These are phyloP conservation scores for Coriolopsis trogii DNA, from an alignment of 1,284 basidiomycete genomes.

Conservation along the genomic window DNA sequence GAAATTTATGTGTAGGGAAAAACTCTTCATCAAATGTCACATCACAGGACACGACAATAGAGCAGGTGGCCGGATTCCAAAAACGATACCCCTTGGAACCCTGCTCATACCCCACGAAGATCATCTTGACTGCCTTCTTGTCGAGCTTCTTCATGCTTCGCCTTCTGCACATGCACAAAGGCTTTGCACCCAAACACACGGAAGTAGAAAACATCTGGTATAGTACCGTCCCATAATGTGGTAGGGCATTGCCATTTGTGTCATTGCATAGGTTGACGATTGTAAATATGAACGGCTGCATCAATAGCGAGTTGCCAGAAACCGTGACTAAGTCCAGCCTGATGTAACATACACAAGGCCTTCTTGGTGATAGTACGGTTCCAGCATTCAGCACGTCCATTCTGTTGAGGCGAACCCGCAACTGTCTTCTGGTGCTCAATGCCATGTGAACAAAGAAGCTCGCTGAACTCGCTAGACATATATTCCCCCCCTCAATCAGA, in stretches of 20 bases:
- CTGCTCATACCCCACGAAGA: conserved; percentile 12
- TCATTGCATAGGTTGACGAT: conserved; percentile 1
- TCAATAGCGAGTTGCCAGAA: conserved; percentile 1
- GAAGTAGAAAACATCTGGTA: conserved; percentile 17
- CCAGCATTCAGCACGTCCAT: conserved; percentile 17
- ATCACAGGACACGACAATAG: conserved; percentile 8
- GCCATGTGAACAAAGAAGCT: background rate
- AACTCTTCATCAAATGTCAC: conserved; percentile 11
- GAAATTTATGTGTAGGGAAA: background rate
- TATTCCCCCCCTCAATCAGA: conserved; percentile 10
- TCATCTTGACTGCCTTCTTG: conserved; percentile 13
- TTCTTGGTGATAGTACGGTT: conserved; percentile 16
- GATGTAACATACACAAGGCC: conserved; percentile 13
- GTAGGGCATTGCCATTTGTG: conserved; percentile 14
- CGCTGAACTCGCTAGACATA: background rate
- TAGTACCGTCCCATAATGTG: conserved; percentile 2
- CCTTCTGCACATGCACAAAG: conserved; percentile 4
- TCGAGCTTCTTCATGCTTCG: conserved; percentile 3
- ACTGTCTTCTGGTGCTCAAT: conserved; percentile 1
- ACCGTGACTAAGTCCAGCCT: conserved; percentile 4
- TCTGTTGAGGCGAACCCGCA: conserved; percentile 13
- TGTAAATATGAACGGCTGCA: conserved; percentile 4
- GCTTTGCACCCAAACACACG: conserved; percentile 21
- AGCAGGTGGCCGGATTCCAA: conserved; percentile 14
- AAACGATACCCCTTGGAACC: conserved; percentile 16